Conservation (phyloP, 192 early-diverging fungal species). For the Gonapodya prolifera region DNA sequence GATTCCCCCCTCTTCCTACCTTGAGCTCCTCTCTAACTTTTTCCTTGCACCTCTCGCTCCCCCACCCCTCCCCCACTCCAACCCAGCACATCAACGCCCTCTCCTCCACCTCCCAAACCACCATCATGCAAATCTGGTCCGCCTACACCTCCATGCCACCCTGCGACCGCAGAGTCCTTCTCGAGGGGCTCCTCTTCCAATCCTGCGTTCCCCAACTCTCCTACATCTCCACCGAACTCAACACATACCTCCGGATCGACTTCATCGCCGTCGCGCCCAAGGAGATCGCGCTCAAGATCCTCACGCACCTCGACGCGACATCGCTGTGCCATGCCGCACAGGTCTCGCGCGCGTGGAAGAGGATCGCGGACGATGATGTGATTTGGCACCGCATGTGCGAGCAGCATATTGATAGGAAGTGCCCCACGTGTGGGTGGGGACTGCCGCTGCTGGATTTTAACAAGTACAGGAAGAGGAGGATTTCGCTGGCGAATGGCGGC, state of each 20-base stretch:
- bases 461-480: background rate
- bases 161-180: conserved; percentile 48
- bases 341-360: conserved; percentile 69
- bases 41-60: background rate
- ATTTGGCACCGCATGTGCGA: conserved; percentile 96
- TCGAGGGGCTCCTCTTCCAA: conserved; percentile 62
- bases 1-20: background rate
- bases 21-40: background rate
- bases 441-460: conserved; percentile 64
- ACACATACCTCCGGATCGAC: conserved; percentile 66
- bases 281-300: conserved; percentile 71
- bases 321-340: conserved; percentile 85
- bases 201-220: conserved; percentile 83
- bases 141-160: conserved; percentile 54
- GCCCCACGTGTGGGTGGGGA: conserved; percentile 94
- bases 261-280: conserved; percentile 60
- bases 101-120: background rate
- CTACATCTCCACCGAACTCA: conserved; percentile 55
- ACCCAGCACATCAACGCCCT: background rate
- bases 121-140: conserved; percentile 53
- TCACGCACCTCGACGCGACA: conserved; percentile 83
- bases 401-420: conserved; percentile 94
- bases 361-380: conserved; percentile 76
- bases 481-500: background rate
- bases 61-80: background rate